Evolutionary conservation across 805 yeast species (phyloP).

Genomic region (Candida gorgasii): DNA sequence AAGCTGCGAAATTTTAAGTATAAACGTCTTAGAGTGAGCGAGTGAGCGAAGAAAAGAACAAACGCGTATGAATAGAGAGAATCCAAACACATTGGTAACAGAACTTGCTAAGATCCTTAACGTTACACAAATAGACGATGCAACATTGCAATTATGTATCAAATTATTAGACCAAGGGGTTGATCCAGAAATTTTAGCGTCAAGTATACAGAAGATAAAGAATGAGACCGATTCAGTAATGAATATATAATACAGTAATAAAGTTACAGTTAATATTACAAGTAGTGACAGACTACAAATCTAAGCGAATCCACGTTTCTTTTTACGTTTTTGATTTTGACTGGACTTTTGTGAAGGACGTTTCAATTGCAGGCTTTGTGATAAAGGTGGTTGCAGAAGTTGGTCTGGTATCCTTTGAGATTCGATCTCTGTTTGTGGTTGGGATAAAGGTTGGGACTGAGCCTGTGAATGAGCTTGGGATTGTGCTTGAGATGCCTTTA

Average conservation of each 20-base stretch:
- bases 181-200: conserved; percentile 38
- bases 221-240: conserved; percentile 25
- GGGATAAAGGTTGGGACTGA: conserved; percentile 6
- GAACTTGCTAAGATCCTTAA: conserved; percentile 28
- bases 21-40: too few relatives aligned
- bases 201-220: conserved; percentile 24
- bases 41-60: too few relatives aligned
- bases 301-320: conserved; percentile 51
- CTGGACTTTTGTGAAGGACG: conserved; percentile 2
- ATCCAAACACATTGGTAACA: conserved; percentile 16
- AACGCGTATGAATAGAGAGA: conserved; percentile 2
- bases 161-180: conserved; percentile 37
- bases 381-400: conserved; percentile 4
- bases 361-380: conserved; percentile 6
- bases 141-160: conserved; percentile 32
- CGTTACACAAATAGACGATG: conserved; percentile 26
- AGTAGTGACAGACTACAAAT: too few relatives aligned
- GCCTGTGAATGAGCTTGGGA: not conserved
- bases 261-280: too few relatives aligned
- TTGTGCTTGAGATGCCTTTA: not conserved
- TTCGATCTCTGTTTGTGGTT: not conserved
- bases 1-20: too few relatives aligned
- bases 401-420: too few relatives aligned
- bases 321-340: conserved; percentile 21
- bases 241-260: conserved; percentile 8